phyloP scores from a whole-genome alignment of 331 rosid genomes.

The Pyracantha coccinea region DNA sequence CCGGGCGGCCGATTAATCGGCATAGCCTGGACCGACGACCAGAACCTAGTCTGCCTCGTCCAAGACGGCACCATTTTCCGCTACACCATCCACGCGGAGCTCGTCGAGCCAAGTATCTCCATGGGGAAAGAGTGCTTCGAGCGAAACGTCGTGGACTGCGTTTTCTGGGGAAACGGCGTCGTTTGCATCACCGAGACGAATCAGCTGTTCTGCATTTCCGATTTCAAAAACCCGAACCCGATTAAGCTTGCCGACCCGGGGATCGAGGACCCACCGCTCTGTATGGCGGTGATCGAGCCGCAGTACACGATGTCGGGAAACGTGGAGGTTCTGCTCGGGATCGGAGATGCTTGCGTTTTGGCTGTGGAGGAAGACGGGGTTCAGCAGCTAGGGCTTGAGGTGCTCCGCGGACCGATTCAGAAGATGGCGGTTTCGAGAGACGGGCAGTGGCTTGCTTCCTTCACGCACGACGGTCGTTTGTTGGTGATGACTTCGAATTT shows the following conservation, averaged over 20 bases:
- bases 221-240: conserved; percentile 55
- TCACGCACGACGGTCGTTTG: conserved; percentile 81
- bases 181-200: conserved; percentile 73
- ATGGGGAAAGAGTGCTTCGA: conserved; percentile 82
- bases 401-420: conserved; percentile 76
- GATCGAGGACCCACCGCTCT: conserved; percentile 64
- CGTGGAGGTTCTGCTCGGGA: conserved; percentile 80
- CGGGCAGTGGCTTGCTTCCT: conserved; percentile 92
- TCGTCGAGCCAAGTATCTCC: conserved; percentile 66
- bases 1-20: conserved; percentile 79
- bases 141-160: conserved; percentile 77
- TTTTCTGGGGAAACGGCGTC: conserved; percentile 80
- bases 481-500: conserved; percentile 73
- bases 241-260: conserved; percentile 68
- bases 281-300: conserved; percentile 94
- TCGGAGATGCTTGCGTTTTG: conserved; percentile 54
- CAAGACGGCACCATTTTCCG: conserved; percentile 91
- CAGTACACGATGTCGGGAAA: conserved; percentile 88
- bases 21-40: conserved; percentile 87
- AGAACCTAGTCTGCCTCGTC: conserved; percentile 65
- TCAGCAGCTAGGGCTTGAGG: conserved; percentile 58
- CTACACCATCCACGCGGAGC: conserved; percentile 58
- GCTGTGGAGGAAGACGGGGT: conserved; percentile 89
- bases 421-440: conserved; percentile 86
- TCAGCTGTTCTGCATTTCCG: conserved; percentile 58